These are phyloP conservation scores for Penicillium thymicola DNA, from an alignment of 2,329 filamentous ascomycete species.

Conservation along the genomic window DNA sequence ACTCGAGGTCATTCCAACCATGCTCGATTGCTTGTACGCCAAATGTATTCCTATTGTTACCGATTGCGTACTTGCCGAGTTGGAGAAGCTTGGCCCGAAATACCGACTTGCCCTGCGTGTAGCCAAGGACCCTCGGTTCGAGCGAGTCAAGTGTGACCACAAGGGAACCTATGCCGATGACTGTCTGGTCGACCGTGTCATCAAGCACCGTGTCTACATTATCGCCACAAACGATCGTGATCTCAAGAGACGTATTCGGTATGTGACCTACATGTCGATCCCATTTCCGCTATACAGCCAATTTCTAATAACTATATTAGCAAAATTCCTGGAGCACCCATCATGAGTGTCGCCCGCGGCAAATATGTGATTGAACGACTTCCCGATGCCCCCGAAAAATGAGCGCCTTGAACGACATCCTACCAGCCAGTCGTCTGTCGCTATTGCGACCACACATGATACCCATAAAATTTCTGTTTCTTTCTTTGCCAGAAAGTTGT, in stretches of 20 bases:
- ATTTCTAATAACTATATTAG: conserved; percentile 13
- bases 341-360: conserved; percentile 75
- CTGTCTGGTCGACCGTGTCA: conserved; percentile 70
- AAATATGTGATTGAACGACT: conserved; percentile 95
- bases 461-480: conserved; percentile 4
- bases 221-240: conserved; percentile 70
- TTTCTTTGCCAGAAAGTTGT: not conserved
- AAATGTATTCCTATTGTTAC: conserved; percentile 89
- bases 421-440: not conserved
- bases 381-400: conserved; percentile 70
- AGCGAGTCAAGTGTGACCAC: conserved; percentile 82
- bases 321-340: conserved; percentile 70
- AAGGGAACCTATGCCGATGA: conserved; percentile 87
- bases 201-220: conserved; percentile 73
- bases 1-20: conserved; percentile 77
- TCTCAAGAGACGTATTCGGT: conserved; percentile 72
- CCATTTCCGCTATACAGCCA: not conserved
- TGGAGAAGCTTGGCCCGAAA: conserved; percentile 85
- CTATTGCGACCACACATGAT: conserved; percentile 1
- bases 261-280: not conserved
- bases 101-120: conserved; percentile 84
- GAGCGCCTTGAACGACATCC: conserved; percentile 24
- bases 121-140: conserved; percentile 85
- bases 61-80: conserved; percentile 74
- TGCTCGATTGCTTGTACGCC: conserved; percentile 93